Base-by-base conservation (phyloP, 352 stramenopile species). In the Phytophthora idaei region DNA sequence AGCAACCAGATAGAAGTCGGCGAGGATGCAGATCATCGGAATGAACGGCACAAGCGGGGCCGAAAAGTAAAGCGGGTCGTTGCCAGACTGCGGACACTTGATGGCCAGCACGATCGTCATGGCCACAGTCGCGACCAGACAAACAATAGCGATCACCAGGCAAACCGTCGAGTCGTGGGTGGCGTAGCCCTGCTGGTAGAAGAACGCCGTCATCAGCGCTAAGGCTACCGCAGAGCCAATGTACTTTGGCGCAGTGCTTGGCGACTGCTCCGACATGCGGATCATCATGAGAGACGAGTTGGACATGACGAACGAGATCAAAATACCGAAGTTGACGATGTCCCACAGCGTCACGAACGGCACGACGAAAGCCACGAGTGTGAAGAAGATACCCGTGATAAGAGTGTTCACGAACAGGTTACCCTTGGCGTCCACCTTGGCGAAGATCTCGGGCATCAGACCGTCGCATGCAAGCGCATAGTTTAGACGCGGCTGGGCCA, bases 401-500 rank as follows among this genome's bases (percentile, higher is more conserved):
- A 85, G 57, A 5, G 74, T 83, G 65, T 80, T 80, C 52, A 61
- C 86, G 47, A 90, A 85, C 44, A 92, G 57, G 64, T 88, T 87
- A 37, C 78, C 77, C 50, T 89, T 84, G 28, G 54, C 57, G 60
- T 90, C 80, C 32, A 89, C 69, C 56, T 77, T 77, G 31, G 74
- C 77, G 78, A 98, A 97, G n/a, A 96, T 79, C 59, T 73, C 48
- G 39, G 93, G 92, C 59, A 98, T 73, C 4, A 98, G 73, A n/a
- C 93, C 93, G 67, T 98, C 93, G 45, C 85, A 85, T 32, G 89
- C 80, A 62, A 97, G 78, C 10, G 90, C 89, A 64, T 89, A 96
- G 68, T 96, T 90, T 31, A 97, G 75, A 39, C 90, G 80, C n/a
- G 90, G 92, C 53, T 98, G 93, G 37, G 92, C 89, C 44, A 98